Percentiles rank a stretch among this genome's conserved stretches.
Conservation (phyloP, 2,329 filamentous ascomycete genomes). For the Aspergillus fumigatiaffinis region DNA sequence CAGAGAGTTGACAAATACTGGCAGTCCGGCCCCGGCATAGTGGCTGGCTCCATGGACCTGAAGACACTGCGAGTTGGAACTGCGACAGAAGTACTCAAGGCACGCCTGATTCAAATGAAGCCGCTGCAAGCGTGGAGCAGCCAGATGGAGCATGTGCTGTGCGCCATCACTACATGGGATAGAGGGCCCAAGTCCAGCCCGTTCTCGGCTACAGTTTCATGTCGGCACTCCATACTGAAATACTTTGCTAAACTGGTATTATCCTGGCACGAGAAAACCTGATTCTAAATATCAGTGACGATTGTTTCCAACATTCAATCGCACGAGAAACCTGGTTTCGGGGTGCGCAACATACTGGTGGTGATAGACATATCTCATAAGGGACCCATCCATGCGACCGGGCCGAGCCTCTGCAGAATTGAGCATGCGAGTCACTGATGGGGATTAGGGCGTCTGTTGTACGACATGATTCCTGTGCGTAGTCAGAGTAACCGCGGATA, state of each 20-base stretch:
- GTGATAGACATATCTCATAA: constrained; percentile 1
- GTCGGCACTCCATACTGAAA: too few relatives aligned
- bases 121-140: background rate
- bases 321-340: background rate
- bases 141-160: background rate
- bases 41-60: background rate
- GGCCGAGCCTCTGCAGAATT: constrained; percentile 19
- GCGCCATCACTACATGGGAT: background rate
- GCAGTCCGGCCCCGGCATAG: background rate
- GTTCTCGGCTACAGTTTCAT: background rate
- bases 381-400: constrained; percentile 11
- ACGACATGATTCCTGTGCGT: background rate
- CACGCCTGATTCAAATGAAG: background rate
- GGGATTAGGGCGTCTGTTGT: constrained; percentile 9
- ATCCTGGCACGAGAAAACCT: background rate
- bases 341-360: background rate
- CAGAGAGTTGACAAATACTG: background rate
- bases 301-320: background rate
- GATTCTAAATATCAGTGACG: background rate
- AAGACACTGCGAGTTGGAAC: background rate
- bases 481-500: background rate
- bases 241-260: background rate
- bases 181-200: background rate
- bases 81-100: background rate
- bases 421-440: constrained; percentile 7